Evolutionary conservation across 2,329 filamentous ascomycete genomes (phyloP), one percentile per base, ranked within the genome.

Genomic region (Sclerotinia sclerotiorum): DNA sequence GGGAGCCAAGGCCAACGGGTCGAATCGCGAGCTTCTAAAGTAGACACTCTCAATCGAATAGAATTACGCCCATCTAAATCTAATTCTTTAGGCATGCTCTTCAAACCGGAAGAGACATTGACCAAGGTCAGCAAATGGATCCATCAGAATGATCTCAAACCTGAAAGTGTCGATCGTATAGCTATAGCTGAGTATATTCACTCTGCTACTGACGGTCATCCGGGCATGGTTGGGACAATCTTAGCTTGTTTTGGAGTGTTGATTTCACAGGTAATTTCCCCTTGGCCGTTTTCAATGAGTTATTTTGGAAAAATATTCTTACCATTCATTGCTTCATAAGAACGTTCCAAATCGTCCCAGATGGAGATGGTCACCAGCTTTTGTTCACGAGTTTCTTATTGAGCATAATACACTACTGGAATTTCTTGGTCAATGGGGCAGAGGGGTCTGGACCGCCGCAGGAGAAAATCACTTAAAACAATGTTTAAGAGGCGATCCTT

Each of bases 191-290:
- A 60, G n/a, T 60, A 60, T 46, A 19, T 60, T 27, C 56, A 60
- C 17, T 46, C 56, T 29, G 39, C 39, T 60, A 60, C 56, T 60
- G 24, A 29, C 24, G 42, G 56, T 32, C 56, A 60, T 46, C 56
- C 56, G 5, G 56, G 56, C 5, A 60, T 60, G 56, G 42, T 60
- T 21, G 56, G 56, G 24, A 2, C 11, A 7, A 46, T 60, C 42
- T 32, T 46, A 21, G 8, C 3, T 21, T 13, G 5, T 60, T 60
- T 60, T 19, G 56, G 19, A 32, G 15, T 56, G 54, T 56, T 56
- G 19, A 29, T 7, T n/a, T 21, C 24, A 60, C 39, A 46, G 56
- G 56, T 60, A 29, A 60, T 19, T 54, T 54, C 8, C 17, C 51
- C 51, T 54, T 2, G 15, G 6, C 51, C 11, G 21, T 54, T 29